Base-by-base conservation (phyloP, 2,329 filamentous ascomycete species). In the Aureobasidium sp. region DNA sequence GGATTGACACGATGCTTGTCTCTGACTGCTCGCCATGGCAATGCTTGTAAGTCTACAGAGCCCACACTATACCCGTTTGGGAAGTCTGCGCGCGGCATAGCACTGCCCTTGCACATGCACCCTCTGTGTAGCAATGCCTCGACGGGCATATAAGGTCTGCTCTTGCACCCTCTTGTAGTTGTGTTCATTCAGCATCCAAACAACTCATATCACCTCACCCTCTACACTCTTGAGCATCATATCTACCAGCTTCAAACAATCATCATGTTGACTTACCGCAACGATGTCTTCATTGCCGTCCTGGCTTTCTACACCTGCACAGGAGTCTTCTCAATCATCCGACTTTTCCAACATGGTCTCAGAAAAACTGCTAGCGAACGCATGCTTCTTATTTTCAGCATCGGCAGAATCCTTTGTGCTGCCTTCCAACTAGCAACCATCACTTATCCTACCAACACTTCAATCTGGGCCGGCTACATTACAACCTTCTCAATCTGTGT, bases 401-500 rank as follows among this genome's bases (percentile, higher is more conserved):
- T 70, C 53, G 63, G 70, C 8, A 66, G 70, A 41, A 61, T 72
- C 12, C 66, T 70, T 53, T 69, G 70, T 55, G 59, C 66, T 17
- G 67, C 67, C 6, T 63, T 72, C 32, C 68, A 70, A 63, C 64
- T 67, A 48, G 66, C 66, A 34, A 67, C 62, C 26, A 64, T 68
- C 20, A 63, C 67, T 52, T 62, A 68, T 57, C 62, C 62, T 4
- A 62, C 61, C 23, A 64, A 64, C 17, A 41, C 44, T 3, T 39
- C 56, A 32, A 20, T 60, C 17, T 48, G 67, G 10, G 62, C 64
- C 13, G 70, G 66, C 10, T 68, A 67, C 10, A 62, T 64, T n/a
- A 70, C 70, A 59, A 67, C 65, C 10, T 65, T 62, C 51, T 63
- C 67, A 5, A 65, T 71, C 17, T 70, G 69, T 55, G 68, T 67